Conservation (phyloP, 2,329 filamentous ascomycete genomes). For the Grosmannia clavigera region DNA sequence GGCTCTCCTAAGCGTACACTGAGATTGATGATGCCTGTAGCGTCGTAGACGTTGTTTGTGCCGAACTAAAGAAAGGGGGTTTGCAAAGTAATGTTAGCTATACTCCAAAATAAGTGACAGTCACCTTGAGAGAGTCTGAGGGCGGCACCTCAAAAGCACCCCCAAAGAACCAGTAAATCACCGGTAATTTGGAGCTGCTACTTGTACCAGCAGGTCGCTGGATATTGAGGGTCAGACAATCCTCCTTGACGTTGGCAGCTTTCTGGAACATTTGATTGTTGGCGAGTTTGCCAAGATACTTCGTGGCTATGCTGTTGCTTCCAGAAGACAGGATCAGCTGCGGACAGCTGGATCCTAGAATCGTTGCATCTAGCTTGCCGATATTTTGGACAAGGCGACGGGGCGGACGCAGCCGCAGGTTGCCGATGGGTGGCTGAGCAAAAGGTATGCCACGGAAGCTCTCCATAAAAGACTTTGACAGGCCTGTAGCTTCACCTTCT, state of each 20-base stretch:
- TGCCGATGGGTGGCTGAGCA: constrained; percentile 54
- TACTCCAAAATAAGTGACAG: not conserved
- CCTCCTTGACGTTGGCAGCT: constrained; percentile 42
- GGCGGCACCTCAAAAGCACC: constrained; percentile 43
- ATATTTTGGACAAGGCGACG: constrained; percentile 42
- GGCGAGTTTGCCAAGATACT: constrained; percentile 36
- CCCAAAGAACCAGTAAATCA: constrained; percentile 60
- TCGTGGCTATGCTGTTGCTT: constrained; percentile 27
- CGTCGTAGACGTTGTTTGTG: constrained; percentile 40
- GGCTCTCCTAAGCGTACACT: constrained; percentile 42
- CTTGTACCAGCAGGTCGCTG: constrained; percentile 45
- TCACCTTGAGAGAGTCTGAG: not conserved
- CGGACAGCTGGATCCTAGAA: constrained; percentile 50
- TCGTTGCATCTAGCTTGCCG: constrained; percentile 49
- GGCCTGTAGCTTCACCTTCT: constrained; percentile 6
- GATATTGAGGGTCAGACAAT: constrained; percentile 51
- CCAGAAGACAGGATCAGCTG: constrained; percentile 53
- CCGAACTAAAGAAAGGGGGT: constrained; percentile 24
- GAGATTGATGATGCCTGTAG: constrained; percentile 29
- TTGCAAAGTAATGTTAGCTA: not conserved
- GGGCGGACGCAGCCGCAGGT: constrained; percentile 57
- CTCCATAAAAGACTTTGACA: constrained; percentile 36
- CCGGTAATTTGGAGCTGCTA: constrained; percentile 45
- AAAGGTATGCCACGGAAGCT: constrained; percentile 66
- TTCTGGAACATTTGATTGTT: constrained; percentile 45